Evolutionary conservation across 371 early-diverging fungal genomes (phyloP).

Genomic region (Mucor saturninus): DNA sequence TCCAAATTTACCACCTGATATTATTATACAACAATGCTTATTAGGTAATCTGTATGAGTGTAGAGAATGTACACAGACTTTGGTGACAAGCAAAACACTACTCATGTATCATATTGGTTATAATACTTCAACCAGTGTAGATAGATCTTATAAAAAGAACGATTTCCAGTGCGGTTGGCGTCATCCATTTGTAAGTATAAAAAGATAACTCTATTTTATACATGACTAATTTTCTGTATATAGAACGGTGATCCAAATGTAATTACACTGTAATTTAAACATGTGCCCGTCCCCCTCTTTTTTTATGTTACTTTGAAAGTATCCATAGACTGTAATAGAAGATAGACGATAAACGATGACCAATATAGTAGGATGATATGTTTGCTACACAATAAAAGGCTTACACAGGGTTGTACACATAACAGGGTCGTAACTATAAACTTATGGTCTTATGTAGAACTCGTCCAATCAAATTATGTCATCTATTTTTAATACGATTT

Average conservation of each 20-base stretch:
- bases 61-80: constrained; percentile 26
- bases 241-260: constrained; percentile 38
- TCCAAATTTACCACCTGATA: constrained; percentile 43
- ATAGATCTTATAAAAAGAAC: constrained; percentile 43
- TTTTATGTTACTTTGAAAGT: too few species aligned
- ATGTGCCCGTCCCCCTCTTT: too few species aligned
- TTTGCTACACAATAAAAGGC: too few species aligned
- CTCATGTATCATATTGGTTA: constrained; percentile 54
- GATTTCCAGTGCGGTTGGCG: constrained; percentile 61
- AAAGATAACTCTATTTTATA: not conserved
- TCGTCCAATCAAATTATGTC: too few species aligned
- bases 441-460: too few species aligned
- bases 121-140: constrained; percentile 53
- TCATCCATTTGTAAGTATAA: constrained; percentile 52
- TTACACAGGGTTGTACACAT: too few species aligned
- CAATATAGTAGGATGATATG: too few species aligned
- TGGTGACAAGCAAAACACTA: constrained; percentile 50
- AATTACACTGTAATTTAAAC: constrained; percentile 24
- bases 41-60: constrained; percentile 47
- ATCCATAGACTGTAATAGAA: too few species aligned
- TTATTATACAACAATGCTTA: constrained; percentile 53
- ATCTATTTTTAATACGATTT: too few species aligned
- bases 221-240: not conserved
- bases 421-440: too few species aligned
- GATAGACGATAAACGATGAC: too few species aligned